A percentile compares a stretch with the other conserved stretches of the same genome.
phyloP scores from a whole-genome alignment of 805 yeast species.

The Ogataea trehalophila region DNA sequence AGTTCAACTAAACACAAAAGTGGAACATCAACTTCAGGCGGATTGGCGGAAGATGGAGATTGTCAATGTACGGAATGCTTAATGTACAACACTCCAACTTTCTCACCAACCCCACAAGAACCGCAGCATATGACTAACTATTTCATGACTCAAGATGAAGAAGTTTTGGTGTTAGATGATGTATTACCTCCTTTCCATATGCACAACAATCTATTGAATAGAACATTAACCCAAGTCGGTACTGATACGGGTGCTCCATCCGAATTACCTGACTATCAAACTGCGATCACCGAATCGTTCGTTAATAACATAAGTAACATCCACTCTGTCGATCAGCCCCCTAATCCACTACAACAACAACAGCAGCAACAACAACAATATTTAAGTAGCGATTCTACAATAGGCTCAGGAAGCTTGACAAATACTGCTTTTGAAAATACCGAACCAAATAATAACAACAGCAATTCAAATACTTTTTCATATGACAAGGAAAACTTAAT shows the following conservation, averaged over 20 bases:
- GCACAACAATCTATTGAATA: slow-evolving; percentile 39
- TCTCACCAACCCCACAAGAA: slow-evolving; percentile 5
- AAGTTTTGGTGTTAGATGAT: slow-evolving; percentile 36
- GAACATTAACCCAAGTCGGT: slow-evolving; percentile 16
- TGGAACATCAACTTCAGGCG: not conserved
- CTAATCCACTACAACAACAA: not conserved
- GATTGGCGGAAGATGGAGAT: not conserved
- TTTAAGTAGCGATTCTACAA: not conserved
- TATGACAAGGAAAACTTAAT: slow-evolving; percentile 17
- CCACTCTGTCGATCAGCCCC: not conserved
- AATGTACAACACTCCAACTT: slow-evolving; percentile 9
- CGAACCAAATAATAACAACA: not conserved
- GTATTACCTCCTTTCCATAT: slow-evolving; percentile 65
- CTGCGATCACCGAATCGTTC: slow-evolving; percentile 9
- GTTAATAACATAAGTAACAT: not conserved
- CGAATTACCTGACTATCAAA: slow-evolving; percentile 12
- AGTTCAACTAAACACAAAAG: not conserved
- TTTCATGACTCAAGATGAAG: slow-evolving; percentile 6
- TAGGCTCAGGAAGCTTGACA: not conserved
- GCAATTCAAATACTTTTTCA: not conserved
- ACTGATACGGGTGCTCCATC: slow-evolving; percentile 2
- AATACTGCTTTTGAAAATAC: not conserved
- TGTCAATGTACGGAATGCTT: slow-evolving; percentile 13
- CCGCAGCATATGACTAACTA: slow-evolving; percentile 1
- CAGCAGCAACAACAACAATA: not conserved